Evolutionary conservation across 345 rosid genomes (phyloP).

Genomic region (Isatis tinctoria): DNA sequence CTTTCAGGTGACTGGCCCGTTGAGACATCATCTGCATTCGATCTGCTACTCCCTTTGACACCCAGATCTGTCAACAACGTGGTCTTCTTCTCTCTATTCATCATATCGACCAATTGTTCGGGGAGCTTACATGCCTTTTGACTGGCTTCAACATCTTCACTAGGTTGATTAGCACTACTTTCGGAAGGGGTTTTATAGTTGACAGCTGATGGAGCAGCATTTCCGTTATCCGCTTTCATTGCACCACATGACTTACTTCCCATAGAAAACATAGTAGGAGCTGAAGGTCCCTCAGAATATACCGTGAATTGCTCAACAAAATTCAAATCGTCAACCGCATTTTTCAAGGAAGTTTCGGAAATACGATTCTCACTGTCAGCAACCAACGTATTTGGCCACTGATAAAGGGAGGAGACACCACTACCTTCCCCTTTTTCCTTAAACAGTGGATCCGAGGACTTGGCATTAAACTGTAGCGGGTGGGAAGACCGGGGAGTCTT

Average conservation of each 20-base stretch:
- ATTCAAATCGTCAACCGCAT: conserved; percentile 30
- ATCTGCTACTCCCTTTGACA: conserved; percentile 10
- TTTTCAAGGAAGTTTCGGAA: conserved; percentile 33
- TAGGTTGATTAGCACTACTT: conserved; percentile 13
- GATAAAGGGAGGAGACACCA: conserved; percentile 35
- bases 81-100: conserved; percentile 5
- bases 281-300: conserved; percentile 25
- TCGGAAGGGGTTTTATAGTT: not conserved
- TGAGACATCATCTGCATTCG: conserved; percentile 23
- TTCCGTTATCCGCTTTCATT: not conserved
- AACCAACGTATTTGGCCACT: conserved; percentile 14
- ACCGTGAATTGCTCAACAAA: conserved; percentile 27
- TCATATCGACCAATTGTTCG: conserved; percentile 12
- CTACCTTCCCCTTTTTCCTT: conserved; percentile 37
- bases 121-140: conserved; percentile 2
- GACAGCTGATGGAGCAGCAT: conserved; percentile 8
- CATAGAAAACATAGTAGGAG: conserved; percentile 23
- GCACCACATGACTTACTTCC: conserved; percentile 13
- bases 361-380: conserved; percentile 23
- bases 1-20: conserved; percentile 22
- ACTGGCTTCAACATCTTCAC: conserved; percentile 24
- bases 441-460: conserved; percentile 21
- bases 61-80: conserved; percentile 13
- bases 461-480: conserved; percentile 34
- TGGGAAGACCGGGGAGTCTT: conserved; percentile 44